Evolutionary conservation across 192 early-diverging fungal genomes (phyloP).

Genomic region (Obelidium mucronatum): DNA sequence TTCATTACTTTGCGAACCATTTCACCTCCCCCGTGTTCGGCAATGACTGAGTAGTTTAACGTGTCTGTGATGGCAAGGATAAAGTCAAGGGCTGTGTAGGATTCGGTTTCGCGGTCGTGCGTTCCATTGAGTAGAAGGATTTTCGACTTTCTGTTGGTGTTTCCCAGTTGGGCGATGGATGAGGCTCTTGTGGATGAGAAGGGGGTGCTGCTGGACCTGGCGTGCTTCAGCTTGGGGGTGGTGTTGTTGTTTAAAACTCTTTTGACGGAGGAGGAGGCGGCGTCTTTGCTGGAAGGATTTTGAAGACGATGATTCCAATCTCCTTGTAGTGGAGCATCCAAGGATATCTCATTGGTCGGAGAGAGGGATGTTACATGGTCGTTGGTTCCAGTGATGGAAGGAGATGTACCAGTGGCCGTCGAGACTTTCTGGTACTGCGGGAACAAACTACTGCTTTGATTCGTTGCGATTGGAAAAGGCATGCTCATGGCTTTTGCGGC

Average conservation of each 20-base stretch:
- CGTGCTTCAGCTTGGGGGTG: background rate
- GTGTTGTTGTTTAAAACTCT: too few species aligned
- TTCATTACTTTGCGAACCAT: constrained; percentile 21
- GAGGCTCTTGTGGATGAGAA: background rate
- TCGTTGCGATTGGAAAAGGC: too few species aligned
- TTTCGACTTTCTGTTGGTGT: constrained; percentile 47
- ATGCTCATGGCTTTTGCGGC: too few species aligned
- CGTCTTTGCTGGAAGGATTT: too few species aligned
- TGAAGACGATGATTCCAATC: too few species aligned
- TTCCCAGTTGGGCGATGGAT: constrained; percentile 6
- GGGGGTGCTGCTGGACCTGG: background rate
- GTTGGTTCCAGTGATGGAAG: background rate
- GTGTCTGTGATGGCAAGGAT: constrained; percentile 72
- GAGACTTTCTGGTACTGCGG: background rate
- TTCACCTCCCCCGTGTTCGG: constrained; percentile 21
- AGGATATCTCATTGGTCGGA: background rate
- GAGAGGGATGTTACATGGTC: background rate
- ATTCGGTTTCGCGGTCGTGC: constrained; percentile 70
- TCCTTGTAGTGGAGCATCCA: background rate
- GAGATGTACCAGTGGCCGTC: background rate
- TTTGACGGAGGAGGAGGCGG: too few species aligned
- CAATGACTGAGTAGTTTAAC: constrained; percentile 60
- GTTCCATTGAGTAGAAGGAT: constrained; percentile 75
- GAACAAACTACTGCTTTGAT: background rate
- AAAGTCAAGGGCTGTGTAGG: constrained; percentile 76